Evolutionary conservation across 108 stramenopile genomes (phyloP), one percentile per base, ranked within the genome.

Genomic region (Pseudonitzschia multiseries): DNA sequence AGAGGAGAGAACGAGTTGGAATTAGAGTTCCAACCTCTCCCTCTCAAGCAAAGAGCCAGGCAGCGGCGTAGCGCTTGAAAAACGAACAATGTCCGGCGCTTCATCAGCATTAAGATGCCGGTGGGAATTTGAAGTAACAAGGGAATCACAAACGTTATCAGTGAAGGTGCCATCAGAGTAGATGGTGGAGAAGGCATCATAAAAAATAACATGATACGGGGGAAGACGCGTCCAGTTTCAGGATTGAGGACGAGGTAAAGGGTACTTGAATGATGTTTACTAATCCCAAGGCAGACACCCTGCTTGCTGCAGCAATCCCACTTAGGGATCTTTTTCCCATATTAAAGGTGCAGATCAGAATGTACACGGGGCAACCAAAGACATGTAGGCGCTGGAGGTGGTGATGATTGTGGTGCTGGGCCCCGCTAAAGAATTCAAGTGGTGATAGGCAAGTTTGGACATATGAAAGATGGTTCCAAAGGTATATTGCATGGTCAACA

Each of bases 351-450:
- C 76, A 75, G 43, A 77, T 81, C 28, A 87, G 70, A 0, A 87
- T 83, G 70, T 84, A 84, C 0, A 70, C 75, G 0, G 83, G 86
- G 41, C 82, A 86, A 0, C 82, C 82, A 31, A 71, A 85, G 0
- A 54, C 53, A 54, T 54, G 53, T 0, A 54, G 6, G 53, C 54
- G 9, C 10, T 66, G 72, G 0, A 83, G 64, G 24, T 75, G 72
- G 0, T 9, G 6, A 51, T 44, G 42, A 0, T 33, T 54, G 12
- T 48, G n/a, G 2, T 28, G 10, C 9, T 20, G 14, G 0, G 53
- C 14, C 14, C 29, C 17, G 4, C 50, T 28, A 29, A 69, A 69
- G 0, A 54, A 18, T 60, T 71, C 59, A 4, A 57, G 22, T n/a
- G 84, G 87, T 29, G 76, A 63, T 0, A 83, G 64, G 18, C 76